These are phyloP conservation scores for Angomonas deanei DNA, from an alignment of 208 protist species.

Conservation along the genomic window DNA sequence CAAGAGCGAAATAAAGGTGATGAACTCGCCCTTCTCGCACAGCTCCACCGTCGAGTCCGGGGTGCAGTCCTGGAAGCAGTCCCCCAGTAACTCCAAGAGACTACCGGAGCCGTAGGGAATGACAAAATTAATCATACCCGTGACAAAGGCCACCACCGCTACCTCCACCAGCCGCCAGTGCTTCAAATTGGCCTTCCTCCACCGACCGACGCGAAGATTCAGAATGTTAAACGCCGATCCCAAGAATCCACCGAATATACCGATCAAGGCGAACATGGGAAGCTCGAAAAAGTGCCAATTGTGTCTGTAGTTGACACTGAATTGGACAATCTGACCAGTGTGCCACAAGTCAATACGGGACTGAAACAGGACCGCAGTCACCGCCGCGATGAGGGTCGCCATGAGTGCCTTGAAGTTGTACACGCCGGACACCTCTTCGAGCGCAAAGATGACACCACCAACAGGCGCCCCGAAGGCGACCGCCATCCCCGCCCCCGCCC, in stretches of 20 bases:
- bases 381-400: constrained; percentile 79
- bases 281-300: constrained; percentile 81
- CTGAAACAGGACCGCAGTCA: constrained; percentile 78
- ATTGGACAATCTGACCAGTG: constrained; percentile 72
- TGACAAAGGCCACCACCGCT: constrained; percentile 40
- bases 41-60: constrained; percentile 36
- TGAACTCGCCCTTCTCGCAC: constrained; percentile 37
- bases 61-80: constrained; percentile 77
- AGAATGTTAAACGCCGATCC: constrained; percentile 58
- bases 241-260: constrained; percentile 62
- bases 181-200: constrained; percentile 46
- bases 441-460: constrained; percentile 67
- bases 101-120: constrained; percentile 52
- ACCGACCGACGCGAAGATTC: constrained; percentile 48
- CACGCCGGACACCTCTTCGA: constrained; percentile 76
- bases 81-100: constrained; percentile 58
- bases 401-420: constrained; percentile 88
- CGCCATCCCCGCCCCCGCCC: constrained; percentile 58
- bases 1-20: constrained; percentile 50
- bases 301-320: constrained; percentile 81
- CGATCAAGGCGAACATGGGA: constrained; percentile 56
- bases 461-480: constrained; percentile 79
- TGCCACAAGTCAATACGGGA: constrained; percentile 64
- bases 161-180: constrained; percentile 73
- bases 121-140: constrained; percentile 57